These are phyloP conservation scores for Trypanosomatidae sp. DNA, from an alignment of 208 protist species.

Conservation along the genomic window DNA sequence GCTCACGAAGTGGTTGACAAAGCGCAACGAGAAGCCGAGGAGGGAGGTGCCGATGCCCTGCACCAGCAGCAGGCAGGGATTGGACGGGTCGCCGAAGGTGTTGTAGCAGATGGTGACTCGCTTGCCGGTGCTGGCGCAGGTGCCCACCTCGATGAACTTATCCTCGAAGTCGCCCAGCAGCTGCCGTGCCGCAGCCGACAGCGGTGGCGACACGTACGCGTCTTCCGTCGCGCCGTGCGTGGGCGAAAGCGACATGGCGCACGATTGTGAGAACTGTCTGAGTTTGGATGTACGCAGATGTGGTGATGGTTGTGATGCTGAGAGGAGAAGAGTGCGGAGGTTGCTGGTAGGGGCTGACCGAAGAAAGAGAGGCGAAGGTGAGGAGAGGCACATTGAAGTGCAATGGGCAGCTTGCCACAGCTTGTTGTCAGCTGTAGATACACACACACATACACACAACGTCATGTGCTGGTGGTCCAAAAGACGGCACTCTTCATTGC, in stretches of 20 bases:
- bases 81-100: constrained; percentile 35
- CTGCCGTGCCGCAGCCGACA: constrained; percentile 4
- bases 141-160: constrained; percentile 45
- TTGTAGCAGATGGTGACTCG: constrained; percentile 71
- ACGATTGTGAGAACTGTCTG: too few species aligned
- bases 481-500: too few species aligned
- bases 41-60: constrained; percentile 34
- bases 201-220: neutral
- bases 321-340: too few species aligned
- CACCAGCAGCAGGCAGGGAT: constrained; percentile 68
- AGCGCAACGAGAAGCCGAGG: constrained; percentile 21
- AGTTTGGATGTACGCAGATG: too few species aligned
- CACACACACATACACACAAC: too few species aligned
- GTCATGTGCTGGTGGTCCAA: too few species aligned
- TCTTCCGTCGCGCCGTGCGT: neutral
- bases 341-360: too few species aligned
- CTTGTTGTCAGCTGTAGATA: too few species aligned
- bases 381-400: too few species aligned
- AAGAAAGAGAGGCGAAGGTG: too few species aligned
- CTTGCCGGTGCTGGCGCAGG: constrained; percentile 39
- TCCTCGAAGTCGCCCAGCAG: constrained; percentile 40
- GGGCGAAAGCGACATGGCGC: neutral
- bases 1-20: constrained; percentile 38
- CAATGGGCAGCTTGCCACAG: too few species aligned
- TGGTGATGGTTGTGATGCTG: too few species aligned